Evolutionary conservation across 2,329 filamentous ascomycete genomes (phyloP).

Genomic region (Pseudogymnoascus sp.): DNA sequence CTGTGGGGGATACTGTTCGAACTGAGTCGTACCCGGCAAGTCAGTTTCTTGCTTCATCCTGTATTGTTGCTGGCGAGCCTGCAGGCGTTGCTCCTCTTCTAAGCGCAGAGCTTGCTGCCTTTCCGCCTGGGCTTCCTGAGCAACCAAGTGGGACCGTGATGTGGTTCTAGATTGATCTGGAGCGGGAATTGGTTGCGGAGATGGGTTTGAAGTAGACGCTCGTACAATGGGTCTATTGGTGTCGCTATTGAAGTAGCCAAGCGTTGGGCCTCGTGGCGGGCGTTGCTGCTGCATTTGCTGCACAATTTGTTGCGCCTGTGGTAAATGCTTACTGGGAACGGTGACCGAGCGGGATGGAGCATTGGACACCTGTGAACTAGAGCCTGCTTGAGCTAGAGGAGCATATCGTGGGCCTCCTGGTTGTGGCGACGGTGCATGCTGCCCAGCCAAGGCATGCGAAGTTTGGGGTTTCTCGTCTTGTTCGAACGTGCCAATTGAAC

Average conservation of each 20-base stretch:
- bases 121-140: slow-evolving; percentile 25
- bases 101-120: slow-evolving; percentile 22
- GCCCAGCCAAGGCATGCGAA: slow-evolving; percentile 12
- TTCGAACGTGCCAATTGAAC: slow-evolving; percentile 6
- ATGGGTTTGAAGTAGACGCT: slow-evolving; percentile 10
- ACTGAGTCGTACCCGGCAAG: slow-evolving; percentile 29
- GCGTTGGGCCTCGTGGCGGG: slow-evolving; percentile 20
- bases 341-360: slow-evolving; percentile 20
- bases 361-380: slow-evolving; percentile 20
- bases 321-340: slow-evolving; percentile 21
- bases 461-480: neutral
- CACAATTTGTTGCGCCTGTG: slow-evolving; percentile 12
- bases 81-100: slow-evolving; percentile 11
- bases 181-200: slow-evolving; percentile 11
- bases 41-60: slow-evolving; percentile 28
- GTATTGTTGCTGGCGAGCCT: slow-evolving; percentile 22
- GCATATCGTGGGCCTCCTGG: slow-evolving; percentile 20
- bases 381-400: slow-evolving; percentile 26
- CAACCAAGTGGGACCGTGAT: slow-evolving; percentile 21
- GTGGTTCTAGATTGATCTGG: slow-evolving; percentile 16
- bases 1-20: slow-evolving; percentile 21
- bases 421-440: slow-evolving; percentile 24
- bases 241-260: slow-evolving; percentile 23
- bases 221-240: slow-evolving; percentile 2
- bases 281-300: slow-evolving; percentile 13